These are phyloP conservation scores for Trypanosoma theileri DNA, from an alignment of 208 protist genomes.

Conservation along the genomic window DNA sequence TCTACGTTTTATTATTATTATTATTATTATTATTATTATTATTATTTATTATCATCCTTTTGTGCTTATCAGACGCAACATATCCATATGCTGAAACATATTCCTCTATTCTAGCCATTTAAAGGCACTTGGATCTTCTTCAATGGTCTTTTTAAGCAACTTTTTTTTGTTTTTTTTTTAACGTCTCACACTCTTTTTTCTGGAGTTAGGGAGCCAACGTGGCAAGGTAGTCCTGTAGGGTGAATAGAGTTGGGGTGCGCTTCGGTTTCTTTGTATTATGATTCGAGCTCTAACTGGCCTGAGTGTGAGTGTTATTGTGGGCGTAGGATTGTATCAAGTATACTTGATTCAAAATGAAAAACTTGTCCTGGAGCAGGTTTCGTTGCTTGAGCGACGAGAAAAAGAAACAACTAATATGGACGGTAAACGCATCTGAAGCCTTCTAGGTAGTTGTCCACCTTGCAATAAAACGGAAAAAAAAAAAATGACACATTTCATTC, in stretches of 20 bases:
- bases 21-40: too few relatives aligned
- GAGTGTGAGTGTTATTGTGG: slow-evolving; percentile 21
- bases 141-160: neutral
- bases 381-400: slow-evolving; percentile 11
- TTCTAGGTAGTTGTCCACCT: neutral
- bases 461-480: neutral
- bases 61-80: too few relatives aligned
- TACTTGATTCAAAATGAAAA: slow-evolving; percentile 36
- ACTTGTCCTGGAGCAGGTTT: slow-evolving; percentile 27
- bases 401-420: slow-evolving; percentile 6
- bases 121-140: too few relatives aligned
- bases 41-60: too few relatives aligned
- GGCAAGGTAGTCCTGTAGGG: neutral
- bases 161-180: slow-evolving; percentile 6
- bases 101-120: too few relatives aligned
- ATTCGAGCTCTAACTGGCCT: slow-evolving; percentile 32
- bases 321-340: slow-evolving; percentile 27
- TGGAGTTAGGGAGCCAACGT: slow-evolving; percentile 5
- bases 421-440: neutral
- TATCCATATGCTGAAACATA: too few relatives aligned
- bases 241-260: neutral
- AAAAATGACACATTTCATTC: neutral
- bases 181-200: neutral
- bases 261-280: slow-evolving; percentile 18
- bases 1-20: too few relatives aligned